Conservation (phyloP, 2,329 filamentous ascomycete species). For the Hymenoscyphus albidus region DNA sequence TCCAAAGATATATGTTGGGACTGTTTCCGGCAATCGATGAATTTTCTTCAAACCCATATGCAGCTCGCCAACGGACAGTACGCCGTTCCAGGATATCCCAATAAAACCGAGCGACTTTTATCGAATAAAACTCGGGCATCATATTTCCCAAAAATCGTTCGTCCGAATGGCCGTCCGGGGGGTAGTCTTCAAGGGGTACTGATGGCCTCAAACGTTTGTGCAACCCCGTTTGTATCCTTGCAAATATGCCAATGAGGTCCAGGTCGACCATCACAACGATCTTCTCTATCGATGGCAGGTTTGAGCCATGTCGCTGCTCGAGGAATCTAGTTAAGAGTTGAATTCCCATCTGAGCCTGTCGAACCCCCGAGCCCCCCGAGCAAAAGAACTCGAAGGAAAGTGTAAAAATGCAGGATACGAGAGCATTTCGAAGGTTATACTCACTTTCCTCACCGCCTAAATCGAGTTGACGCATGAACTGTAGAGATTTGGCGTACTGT, state of each 20-base stretch:
- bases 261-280: not conserved
- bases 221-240: not conserved
- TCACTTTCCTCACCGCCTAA: conserved; percentile 1
- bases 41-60: not conserved
- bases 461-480: not conserved
- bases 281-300: not conserved
- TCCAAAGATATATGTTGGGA: not conserved
- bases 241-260: not conserved
- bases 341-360: conserved; percentile 2
- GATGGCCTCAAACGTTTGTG: not conserved
- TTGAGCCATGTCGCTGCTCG: not conserved
- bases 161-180: not conserved
- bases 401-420: conserved; percentile 2
- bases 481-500: not conserved
- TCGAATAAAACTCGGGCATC: not conserved
- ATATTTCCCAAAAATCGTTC: not conserved
- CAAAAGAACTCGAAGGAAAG: not conserved
- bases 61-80: conserved; percentile 1
- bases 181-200: not conserved
- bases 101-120: not conserved
- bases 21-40: not conserved
- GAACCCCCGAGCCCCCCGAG: not conserved
- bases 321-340: not conserved
- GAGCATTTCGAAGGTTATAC: conserved; percentile 2
- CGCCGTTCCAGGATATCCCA: not conserved